Evolutionary conservation across 176 grass and related monocot genomes (phyloP).

Genomic region (Puya raimondii): DNA sequence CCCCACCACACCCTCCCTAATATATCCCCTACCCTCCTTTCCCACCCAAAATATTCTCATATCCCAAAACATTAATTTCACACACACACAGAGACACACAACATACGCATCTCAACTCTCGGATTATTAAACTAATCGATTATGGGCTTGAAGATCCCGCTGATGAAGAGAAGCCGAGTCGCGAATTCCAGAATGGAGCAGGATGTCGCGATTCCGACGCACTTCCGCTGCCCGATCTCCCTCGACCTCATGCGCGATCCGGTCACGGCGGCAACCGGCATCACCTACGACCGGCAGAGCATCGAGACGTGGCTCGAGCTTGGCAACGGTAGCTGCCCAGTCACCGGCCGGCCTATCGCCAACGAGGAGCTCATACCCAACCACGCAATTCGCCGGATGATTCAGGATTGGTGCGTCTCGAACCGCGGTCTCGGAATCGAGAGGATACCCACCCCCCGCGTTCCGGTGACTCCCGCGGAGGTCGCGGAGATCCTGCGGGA

Average conservation of each 20-base stretch:
- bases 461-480: constrained; percentile 30
- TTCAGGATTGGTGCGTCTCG: constrained; percentile 84
- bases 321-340: constrained; percentile 44
- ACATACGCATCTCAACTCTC: background rate
- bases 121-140: constrained; percentile 9
- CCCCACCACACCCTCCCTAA: too few species aligned
- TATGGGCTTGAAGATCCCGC: constrained; percentile 18
- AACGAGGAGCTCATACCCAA: constrained; percentile 59
- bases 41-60: background rate
- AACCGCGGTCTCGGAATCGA: constrained; percentile 38
- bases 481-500: constrained; percentile 28
- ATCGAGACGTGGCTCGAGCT: constrained; percentile 64
- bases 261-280: constrained; percentile 65
- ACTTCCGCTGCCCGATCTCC: constrained; percentile 87
- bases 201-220: constrained; percentile 28
- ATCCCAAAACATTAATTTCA: background rate
- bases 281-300: constrained; percentile 72
- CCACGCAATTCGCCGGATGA: constrained; percentile 58
- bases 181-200: background rate
- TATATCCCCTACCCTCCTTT: background rate
- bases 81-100: background rate
- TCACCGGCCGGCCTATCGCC: constrained; percentile 35
- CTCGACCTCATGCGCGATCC: constrained; percentile 81
- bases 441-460: constrained; percentile 57
- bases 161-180: constrained; percentile 11